Percentiles rank a stretch among this genome's conserved stretches.
Conservation (phyloP, 768 basidiomycete genomes). For the Mycena indigotica region DNA sequence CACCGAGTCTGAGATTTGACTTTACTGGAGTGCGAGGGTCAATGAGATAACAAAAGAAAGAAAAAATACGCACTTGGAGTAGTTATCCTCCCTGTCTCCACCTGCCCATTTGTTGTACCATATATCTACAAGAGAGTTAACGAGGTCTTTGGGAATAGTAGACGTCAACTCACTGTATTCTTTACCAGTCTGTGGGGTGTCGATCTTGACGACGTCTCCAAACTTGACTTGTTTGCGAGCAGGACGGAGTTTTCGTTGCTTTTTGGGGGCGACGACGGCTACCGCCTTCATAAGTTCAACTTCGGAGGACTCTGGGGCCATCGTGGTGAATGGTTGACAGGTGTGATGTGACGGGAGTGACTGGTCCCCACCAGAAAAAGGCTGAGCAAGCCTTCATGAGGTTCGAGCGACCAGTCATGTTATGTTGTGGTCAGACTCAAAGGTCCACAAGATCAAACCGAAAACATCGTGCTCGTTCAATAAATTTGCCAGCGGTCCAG, state of each 20-base stretch:
- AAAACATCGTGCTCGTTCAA: too few relatives aligned
- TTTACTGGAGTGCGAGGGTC: slow-evolving; percentile 57
- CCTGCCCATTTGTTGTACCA: slow-evolving; percentile 99
- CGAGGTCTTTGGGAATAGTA: slow-evolving; percentile 1
- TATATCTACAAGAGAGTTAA: slow-evolving; percentile 58
- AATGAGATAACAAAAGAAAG: not conserved
- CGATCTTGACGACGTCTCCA: slow-evolving; percentile 87
- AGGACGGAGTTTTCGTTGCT: slow-evolving; percentile 75
- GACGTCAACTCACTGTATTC: slow-evolving; percentile 78
- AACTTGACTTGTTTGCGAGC: slow-evolving; percentile 93
- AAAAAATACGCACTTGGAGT: slow-evolving; percentile 75
- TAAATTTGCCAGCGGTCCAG: too few relatives aligned
- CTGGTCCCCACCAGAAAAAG: too few relatives aligned
- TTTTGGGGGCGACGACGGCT: slow-evolving; percentile 27
- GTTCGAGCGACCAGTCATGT: too few relatives aligned
- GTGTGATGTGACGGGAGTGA: too few relatives aligned
- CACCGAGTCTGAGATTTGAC: slow-evolving; percentile 93
- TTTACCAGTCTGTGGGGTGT: slow-evolving; percentile 89
- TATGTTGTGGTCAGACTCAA: too few relatives aligned
- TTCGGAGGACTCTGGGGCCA: slow-evolving; percentile 15
- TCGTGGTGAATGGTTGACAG: too few relatives aligned
- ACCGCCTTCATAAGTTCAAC: slow-evolving; percentile 15
- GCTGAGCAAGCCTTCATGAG: too few relatives aligned
- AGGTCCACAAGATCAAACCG: too few relatives aligned
- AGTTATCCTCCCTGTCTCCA: slow-evolving; percentile 94